Conservation (phyloP, 1,139 yeast species). For the Scheffersomyces illinoinensis region DNA sequence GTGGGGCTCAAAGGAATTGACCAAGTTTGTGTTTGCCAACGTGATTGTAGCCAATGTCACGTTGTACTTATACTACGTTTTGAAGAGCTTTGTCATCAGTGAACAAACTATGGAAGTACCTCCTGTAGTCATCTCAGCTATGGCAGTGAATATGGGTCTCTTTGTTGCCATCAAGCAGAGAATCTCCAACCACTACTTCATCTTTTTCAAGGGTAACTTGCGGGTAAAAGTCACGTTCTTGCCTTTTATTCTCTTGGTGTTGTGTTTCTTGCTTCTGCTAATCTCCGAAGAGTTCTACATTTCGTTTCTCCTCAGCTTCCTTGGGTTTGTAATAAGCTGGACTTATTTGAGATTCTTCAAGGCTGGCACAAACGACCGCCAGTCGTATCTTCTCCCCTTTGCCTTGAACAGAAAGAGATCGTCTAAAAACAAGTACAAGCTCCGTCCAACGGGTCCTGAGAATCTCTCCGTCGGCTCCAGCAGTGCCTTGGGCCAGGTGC, state of each 20-base stretch:
- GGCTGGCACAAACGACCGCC: slow-evolving; percentile 44
- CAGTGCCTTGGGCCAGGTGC: background rate
- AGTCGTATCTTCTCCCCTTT: slow-evolving; percentile 42
- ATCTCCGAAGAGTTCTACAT: slow-evolving; percentile 32
- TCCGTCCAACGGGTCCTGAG: slow-evolving; percentile 1
- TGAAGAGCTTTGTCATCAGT: slow-evolving; percentile 24
- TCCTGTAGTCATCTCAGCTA: slow-evolving; percentile 38
- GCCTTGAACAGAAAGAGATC: slow-evolving; percentile 24
- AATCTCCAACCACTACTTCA: slow-evolving; percentile 43
- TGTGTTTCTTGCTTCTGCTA: slow-evolving; percentile 19
- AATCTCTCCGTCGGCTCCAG: slow-evolving; percentile 5
- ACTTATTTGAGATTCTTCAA: slow-evolving; percentile 40
- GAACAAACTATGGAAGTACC: slow-evolving; percentile 25
- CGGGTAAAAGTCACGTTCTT: slow-evolving; percentile 39
- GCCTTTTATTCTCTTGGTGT: slow-evolving; percentile 32
- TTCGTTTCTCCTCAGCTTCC: slow-evolving; percentile 23
- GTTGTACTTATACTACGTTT: slow-evolving; percentile 34
- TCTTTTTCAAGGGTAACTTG: slow-evolving; percentile 40
- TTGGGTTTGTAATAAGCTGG: slow-evolving; percentile 43
- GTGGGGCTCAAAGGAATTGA: slow-evolving; percentile 38
- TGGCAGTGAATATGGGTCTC: slow-evolving; percentile 42
- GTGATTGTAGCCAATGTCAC: slow-evolving; percentile 33
- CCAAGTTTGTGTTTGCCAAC: slow-evolving; percentile 27
- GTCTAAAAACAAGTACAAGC: slow-evolving; percentile 12
- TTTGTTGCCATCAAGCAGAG: slow-evolving; percentile 47